Percentiles rank a stretch among this genome's conserved stretches.
Evolutionary conservation across 2,329 filamentous ascomycete genomes (phyloP).

Genomic region (Curvularia sp.): DNA sequence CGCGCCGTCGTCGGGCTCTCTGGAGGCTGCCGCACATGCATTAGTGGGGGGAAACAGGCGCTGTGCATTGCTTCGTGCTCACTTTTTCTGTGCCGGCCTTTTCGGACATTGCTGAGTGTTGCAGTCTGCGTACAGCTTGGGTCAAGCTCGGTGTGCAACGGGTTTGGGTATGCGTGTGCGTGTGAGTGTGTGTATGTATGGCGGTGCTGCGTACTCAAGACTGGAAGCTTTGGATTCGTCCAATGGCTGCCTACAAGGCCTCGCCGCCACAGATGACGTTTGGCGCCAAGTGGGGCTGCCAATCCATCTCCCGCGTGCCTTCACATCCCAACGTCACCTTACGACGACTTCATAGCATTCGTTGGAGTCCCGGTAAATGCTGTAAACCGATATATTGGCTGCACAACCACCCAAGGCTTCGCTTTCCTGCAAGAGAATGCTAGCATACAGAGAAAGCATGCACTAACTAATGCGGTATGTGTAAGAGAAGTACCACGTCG

Average conservation of each 20-base stretch:
- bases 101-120: slow-evolving; percentile 26
- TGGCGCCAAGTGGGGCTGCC: slow-evolving; percentile 21
- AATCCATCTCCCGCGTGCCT: background rate
- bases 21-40: slow-evolving; percentile 24
- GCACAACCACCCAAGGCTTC: background rate
- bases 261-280: slow-evolving; percentile 26
- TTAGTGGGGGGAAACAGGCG: slow-evolving; percentile 8
- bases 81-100: slow-evolving; percentile 26
- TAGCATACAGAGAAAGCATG: background rate
- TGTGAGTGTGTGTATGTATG: background rate
- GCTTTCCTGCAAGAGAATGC: background rate
- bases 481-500: background rate
- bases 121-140: background rate
- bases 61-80: background rate
- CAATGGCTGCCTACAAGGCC: slow-evolving; percentile 18
- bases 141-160: background rate
- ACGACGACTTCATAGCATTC: background rate
- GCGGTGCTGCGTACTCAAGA: background rate
- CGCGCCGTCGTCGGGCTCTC: slow-evolving; percentile 60
- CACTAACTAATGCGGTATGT: background rate
- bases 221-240: slow-evolving; percentile 10
- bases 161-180: background rate
- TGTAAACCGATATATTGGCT: background rate
- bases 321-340: background rate
- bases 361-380: background rate